Evolutionary conservation across 2,329 filamentous ascomycete species (phyloP), one percentile per base, ranked within the genome.

Genomic region (Exophiala phaeomuriformis): DNA sequence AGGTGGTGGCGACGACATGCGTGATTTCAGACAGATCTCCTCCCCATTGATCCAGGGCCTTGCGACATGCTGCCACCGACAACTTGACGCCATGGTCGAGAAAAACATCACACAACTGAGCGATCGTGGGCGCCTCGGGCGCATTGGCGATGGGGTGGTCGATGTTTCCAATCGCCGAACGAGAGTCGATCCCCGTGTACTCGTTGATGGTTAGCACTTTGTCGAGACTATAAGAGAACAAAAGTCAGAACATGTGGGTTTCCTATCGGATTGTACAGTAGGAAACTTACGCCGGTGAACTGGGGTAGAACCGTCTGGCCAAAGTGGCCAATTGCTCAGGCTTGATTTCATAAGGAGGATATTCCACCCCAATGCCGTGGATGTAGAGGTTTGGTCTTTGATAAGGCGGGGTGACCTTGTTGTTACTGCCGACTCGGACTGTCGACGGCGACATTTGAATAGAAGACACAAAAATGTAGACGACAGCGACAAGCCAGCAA

Each of bases 1-100:
- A 86, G 3, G 82, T 85, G 0, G 82, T 84, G 28, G 81, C 78
- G 5, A 86, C 81, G 39, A 85, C 73, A 62, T 86, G 83, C 2
- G 82, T 86, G 57, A 86, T 81, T 39, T 63, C 59, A 3, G 56
- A 53, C 19, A 61, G 47, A 41, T 62, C 61, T 32, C 63, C 64
- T 32, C 64, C 64, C 63, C 63, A 66, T 55, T 67, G 63, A 48
- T 56, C 56, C 31, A 67, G 53, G 2, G 65, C 65, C 47, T 66
- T 65, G 31, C 57, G 61, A 52, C 64, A 64, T n/a, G 65, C 65
- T 36, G 56, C 61, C 35, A 67, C 63, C 7, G 65, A 66, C 47
- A 67, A 47, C 46, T 59, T 60, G n/a, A 67, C 65, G 32, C 65
- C 65, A 47, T 65, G 49, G 27, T 64, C 55, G 9, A 63, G 59